A percentile compares a stretch with the other conserved stretches of the same genome.
Conservation (phyloP, 148 eudicot genomes). For the Amaranthus palmeri region DNA sequence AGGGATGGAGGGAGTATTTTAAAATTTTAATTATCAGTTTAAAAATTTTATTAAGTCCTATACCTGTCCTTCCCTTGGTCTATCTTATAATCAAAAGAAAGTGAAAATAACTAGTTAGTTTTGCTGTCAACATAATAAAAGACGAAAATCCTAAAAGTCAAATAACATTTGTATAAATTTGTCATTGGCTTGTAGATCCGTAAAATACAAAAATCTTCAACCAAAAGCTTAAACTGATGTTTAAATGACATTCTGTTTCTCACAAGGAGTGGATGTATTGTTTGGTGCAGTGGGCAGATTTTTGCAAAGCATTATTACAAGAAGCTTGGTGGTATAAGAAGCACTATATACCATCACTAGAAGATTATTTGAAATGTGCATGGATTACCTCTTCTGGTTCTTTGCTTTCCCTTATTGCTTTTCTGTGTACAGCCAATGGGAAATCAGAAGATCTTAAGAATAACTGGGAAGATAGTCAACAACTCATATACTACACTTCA, state of each 20-base stretch:
- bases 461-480: conserved; percentile 11
- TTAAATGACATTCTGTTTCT: neutral
- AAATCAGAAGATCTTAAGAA: conserved; percentile 5
- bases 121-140: too few species aligned
- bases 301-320: conserved; percentile 36
- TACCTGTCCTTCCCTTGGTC: too few species aligned
- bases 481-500: conserved; percentile 35
- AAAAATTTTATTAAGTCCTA: neutral
- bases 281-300: conserved; percentile 43
- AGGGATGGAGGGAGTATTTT: too few species aligned
- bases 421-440: conserved; percentile 20
- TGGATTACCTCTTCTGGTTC: conserved; percentile 51
- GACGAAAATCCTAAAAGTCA: too few species aligned
- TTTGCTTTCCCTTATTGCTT: conserved; percentile 31
- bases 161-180: too few species aligned
- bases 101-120: too few species aligned
- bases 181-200: too few species aligned
- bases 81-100: too few species aligned
- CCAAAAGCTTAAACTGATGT: too few species aligned
- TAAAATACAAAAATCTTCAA: too few species aligned
- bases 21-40: neutral
- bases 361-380: conserved; percentile 35
- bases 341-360: conserved; percentile 30
- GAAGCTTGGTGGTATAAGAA: conserved; percentile 47
- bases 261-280: too few species aligned